Conservation (phyloP, 805 yeast genomes). For the Lipomyces chichibuensis region DNA sequence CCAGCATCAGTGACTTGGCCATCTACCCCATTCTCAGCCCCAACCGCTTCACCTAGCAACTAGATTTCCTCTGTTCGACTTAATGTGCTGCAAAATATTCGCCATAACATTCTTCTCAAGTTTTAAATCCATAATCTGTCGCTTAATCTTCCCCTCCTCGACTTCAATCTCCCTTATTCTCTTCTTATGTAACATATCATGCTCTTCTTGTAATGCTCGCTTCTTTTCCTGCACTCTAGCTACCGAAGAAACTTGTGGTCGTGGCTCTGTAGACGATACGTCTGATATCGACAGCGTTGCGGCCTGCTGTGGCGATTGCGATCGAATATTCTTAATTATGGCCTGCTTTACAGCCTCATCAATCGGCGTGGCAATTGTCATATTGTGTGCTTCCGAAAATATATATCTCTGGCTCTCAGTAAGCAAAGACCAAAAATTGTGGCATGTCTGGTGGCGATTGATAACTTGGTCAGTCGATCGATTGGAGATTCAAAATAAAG, state of each 20-base stretch:
- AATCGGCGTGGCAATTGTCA: background rate
- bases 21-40: background rate
- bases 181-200: conserved; percentile 8
- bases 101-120: conserved; percentile 27
- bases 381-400: background rate
- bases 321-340: background rate
- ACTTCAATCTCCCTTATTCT: conserved; percentile 15
- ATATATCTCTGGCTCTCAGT: background rate
- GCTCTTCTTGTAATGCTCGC: conserved; percentile 13
- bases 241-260: background rate
- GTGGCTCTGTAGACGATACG: background rate
- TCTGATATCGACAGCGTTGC: background rate
- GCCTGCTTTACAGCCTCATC: conserved; percentile 6
- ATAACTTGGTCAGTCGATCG: background rate
- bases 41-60: background rate
- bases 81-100: conserved; percentile 27
- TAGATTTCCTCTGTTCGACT: conserved; percentile 2
- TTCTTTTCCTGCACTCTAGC: conserved; percentile 20
- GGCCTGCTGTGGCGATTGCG: background rate
- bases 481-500: background rate
- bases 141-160: conserved; percentile 19
- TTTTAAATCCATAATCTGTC: conserved; percentile 21
- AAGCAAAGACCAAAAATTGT: background rate
- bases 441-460: background rate
- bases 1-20: background rate